Evolutionary conservation across 345 rosid genomes (phyloP), one percentile per base, ranked within the genome.

Genomic region (Salix brachista): DNA sequence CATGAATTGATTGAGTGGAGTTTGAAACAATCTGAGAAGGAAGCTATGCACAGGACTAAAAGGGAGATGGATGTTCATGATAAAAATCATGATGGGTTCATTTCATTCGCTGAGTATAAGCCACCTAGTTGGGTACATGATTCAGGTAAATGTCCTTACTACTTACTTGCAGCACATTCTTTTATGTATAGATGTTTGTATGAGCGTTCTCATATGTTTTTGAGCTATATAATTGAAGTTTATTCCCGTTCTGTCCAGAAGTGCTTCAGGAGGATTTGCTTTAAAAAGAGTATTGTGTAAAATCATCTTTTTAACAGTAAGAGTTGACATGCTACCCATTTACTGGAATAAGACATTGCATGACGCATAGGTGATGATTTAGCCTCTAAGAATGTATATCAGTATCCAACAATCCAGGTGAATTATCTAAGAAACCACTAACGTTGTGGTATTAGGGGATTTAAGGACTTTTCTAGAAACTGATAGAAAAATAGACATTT

Each of bases 11-110:
- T 90, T 41, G 89, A 92, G 25, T 96, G 98, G 98, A 89, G 88
- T 73, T 69, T 90, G 86, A 91, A 81, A 78, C 97, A 92, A 80
- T 82, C 98, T 66, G 83, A 42, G 72, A 89, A 76, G 81, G 99
- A 96, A 84, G 92, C 88, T 18, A 62, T 90, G 84, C 94, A 92
- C 67, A 87, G 98, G 83, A 85, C 91, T 82, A 87, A 84, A 78
- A 90, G 97, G 82, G 98, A 94, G 69, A 80, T 96, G 95, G 97
- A 92, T 72, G 82, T 88, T 85, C 99, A 94, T 79, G 98, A 96
- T 77, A 91, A 82, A 82, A 96, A 96, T 84, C 89, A 85, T 71
- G 98, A 94, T 82, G 97, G 98, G 4, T 82, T 87, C 25, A 71
- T 93, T 74, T 90, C 99, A 0, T 96, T 87, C 61, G 80, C 90